phyloP scores from a whole-genome alignment of 2,329 filamentous ascomycete genomes.

The Colletotrichum phormii region DNA sequence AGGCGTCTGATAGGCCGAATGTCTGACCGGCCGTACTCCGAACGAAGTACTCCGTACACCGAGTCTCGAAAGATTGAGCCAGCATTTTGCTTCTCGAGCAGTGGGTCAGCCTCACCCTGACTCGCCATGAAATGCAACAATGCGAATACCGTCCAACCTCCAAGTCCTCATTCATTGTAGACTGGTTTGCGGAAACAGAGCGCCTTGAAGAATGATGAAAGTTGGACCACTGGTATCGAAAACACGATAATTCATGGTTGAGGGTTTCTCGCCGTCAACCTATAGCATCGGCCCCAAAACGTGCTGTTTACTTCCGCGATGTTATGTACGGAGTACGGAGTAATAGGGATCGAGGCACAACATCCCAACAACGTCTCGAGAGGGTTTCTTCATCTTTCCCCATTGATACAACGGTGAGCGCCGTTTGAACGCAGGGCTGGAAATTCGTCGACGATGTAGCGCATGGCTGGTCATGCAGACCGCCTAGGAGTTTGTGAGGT shows the following conservation, averaged over 20 bases:
- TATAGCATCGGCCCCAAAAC: not conserved
- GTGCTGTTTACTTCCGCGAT: too few species aligned
- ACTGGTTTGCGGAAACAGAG: not conserved
- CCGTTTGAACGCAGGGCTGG: not conserved
- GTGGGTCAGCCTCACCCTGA: slow-evolving; percentile 9
- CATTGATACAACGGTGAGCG: slow-evolving; percentile 1
- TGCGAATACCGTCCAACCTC: not conserved
- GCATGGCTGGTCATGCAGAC: slow-evolving; percentile 21
- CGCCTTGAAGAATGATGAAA: not conserved
- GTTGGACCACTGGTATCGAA: not conserved
- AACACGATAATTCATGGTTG: not conserved
- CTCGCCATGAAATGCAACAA: not conserved
- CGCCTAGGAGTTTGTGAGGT: not conserved
- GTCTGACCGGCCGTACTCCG: not conserved
- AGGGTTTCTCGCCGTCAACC: not conserved
- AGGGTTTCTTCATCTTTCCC: not conserved
- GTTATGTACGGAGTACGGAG: not conserved
- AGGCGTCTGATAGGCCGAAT: slow-evolving; percentile 6
- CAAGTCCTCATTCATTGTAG: not conserved
- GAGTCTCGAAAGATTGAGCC: not conserved
- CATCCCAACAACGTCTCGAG: not conserved
- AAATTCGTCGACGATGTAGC: not conserved
- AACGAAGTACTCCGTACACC: not conserved
- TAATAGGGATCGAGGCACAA: not conserved
- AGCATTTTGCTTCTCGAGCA: slow-evolving; percentile 4